Base-by-base conservation (phyloP, 2,329 filamentous ascomycete species). In the Fonsecaea multimorphosa region DNA sequence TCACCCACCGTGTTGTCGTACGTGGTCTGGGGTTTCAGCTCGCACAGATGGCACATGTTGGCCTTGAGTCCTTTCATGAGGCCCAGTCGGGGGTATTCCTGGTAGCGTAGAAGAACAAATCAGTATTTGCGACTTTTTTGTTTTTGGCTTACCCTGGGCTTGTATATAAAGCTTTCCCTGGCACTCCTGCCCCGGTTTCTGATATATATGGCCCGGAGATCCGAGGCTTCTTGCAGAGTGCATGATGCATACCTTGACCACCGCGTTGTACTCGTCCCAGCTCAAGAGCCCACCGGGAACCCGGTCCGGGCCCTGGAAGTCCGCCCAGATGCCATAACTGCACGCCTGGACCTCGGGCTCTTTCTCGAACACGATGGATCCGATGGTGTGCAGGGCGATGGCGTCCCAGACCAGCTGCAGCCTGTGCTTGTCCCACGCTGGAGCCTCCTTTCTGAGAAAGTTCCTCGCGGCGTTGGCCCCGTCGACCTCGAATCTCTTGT, bases 401-500 rank as follows among this genome's bases (percentile, higher is more conserved):
- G 77, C 70, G 67, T 84, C 82, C 81, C 81, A 84, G n/a, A 82
- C 77, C 11, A 83, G 73, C 72, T 84, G 82, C 6, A 79, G 64
- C 4, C 78, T 73, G 31, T 77, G 74, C 38, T 78, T 72, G 46
- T 80, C 76, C 79, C 80, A 83, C 1, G 71, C 66, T 11, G 29
- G 27, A n/a, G 58, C 57, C n/a, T 52, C 54, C n/a, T 65, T 14
- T 14, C 24, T 61, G 22, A 68, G 49, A 63, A 82, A 83, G 0
- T 76, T 71, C 0, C 79, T 72, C 1, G 82, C 80, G 2, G 76
- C 79, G 63, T 81, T 78, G 11, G 81, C 82, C 14, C 82, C 78
- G 67, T 84, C 82, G 29, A 84, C 80, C 65, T 85, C 82, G 71
- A 85, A 84, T 7, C 81, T 76, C 34, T 79, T 80, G 72, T 84